These are phyloP conservation scores for Polygonum aviculare DNA, from an alignment of 148 eudicot species.

Conservation along the genomic window DNA sequence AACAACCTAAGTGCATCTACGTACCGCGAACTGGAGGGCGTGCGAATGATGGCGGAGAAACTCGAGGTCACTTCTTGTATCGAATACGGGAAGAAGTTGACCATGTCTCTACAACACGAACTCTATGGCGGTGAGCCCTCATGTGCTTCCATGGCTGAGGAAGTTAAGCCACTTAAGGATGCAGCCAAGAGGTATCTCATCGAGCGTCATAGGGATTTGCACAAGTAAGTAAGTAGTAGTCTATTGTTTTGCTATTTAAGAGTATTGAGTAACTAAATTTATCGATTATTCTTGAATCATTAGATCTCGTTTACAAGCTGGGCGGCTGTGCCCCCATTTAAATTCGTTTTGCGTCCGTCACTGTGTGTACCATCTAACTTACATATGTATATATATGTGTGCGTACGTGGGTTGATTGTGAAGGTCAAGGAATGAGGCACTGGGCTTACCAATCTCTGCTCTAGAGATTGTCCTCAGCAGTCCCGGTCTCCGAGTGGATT, in stretches of 20 bases:
- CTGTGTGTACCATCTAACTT: too few species aligned
- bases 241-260: too few species aligned
- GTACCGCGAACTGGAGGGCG: neutral
- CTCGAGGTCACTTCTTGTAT: neutral
- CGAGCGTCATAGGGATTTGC: neutral
- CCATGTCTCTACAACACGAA: neutral
- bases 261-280: too few species aligned
- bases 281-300: too few species aligned
- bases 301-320: too few species aligned
- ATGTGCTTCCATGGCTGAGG: neutral
- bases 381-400: neutral
- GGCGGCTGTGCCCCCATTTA: too few species aligned
- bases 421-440: neutral
- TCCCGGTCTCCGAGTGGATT: too few species aligned
- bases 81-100: neutral
- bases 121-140: neutral
- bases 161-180: neutral
- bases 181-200: neutral
- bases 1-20: neutral
- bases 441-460: neutral
- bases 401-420: neutral
- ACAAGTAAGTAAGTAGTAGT: neutral
- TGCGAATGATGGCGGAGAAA: neutral
- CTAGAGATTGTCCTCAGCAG: neutral
- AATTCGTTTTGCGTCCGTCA: too few species aligned